Conservation (phyloP, 768 basidiomycete species). For the Phanerochaete carnosa region DNA sequence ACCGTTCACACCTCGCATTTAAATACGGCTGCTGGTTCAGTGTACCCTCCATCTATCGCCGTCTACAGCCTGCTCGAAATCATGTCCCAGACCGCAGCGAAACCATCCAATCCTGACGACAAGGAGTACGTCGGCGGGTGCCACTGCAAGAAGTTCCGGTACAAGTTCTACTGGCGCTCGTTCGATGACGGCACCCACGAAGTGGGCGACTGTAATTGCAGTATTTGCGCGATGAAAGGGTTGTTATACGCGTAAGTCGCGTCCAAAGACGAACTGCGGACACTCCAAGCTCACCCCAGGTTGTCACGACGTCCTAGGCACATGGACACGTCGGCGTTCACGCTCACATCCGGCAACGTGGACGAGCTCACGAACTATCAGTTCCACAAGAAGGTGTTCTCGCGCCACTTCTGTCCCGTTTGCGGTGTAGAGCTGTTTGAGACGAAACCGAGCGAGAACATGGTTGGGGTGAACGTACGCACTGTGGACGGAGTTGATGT, state of each 20-base stretch:
- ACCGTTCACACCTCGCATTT: no score
- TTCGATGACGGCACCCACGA: background rate
- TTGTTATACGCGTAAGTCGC: background rate
- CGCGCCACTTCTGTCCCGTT: background rate
- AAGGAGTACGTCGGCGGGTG: conserved; percentile 2
- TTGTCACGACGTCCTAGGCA: background rate
- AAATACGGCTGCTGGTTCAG: no score
- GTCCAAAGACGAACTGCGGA: no score
- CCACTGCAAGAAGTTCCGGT: conserved; percentile 1
- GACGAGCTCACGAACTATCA: background rate
- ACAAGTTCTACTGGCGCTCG: background rate
- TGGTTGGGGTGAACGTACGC: background rate
- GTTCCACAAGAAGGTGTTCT: background rate
- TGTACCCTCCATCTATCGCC: no score
- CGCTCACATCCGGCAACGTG: background rate
- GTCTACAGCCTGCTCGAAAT: no score
- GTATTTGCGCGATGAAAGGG: background rate
- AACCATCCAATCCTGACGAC: background rate
- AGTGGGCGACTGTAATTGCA: background rate
- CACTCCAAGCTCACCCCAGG: background rate
- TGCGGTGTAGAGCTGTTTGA: background rate
- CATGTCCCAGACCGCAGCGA: background rate
- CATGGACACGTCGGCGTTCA: background rate
- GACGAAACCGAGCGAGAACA: background rate
- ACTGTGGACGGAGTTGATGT: background rate